Base-by-base conservation (phyloP, 2,329 filamentous ascomycete genomes). In the Talaromyces albobiverticillius region DNA sequence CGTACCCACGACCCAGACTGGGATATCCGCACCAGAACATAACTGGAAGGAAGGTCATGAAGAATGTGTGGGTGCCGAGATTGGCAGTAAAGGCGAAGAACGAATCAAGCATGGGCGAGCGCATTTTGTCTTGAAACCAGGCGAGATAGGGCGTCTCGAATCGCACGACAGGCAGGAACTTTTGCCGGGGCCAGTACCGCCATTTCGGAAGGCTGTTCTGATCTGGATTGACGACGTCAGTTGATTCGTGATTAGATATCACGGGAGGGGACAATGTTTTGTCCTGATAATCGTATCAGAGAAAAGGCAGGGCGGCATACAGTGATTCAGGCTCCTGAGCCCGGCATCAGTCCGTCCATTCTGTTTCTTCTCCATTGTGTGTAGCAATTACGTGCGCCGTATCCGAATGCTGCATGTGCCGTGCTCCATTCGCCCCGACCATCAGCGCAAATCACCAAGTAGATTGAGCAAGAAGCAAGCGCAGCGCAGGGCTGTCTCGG, bases 61-160 rank as follows among this genome's bases (percentile, higher is more conserved):
- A 99, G 77, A 96, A 97, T 0, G 94, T 99, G 74, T 99, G 94
- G 0, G 94, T 99, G 61, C 94, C 90, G 53, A 97, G 82, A 71
- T 97, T 99, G 59, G 94, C 94, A 0, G 92, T 95, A 61, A 95
- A 90, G 48, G 94, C 93, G 73, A 99, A 99, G 77, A 96, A 99
- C 59, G 90, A 90, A 73, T 99, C 94, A 65, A 97, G 85, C 8
- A 88, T 82, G 1, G 90, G 90, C 18, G 89, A 87, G 65, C 93
- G 88, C 69, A 93, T 73, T 68, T 79, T 84, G 61, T 86, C 82
- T 79, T 99, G 94, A 67, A 96, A 76, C 76, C 83, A 87, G 54
- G 93, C 93, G 16, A 99, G 85, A 72, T 95, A 94, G 1, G 92
- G 93, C 26, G 94, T 99, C 77, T 99, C 94, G 87, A 87, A 92